Evolutionary conservation across 73 alveolate genomes (phyloP), one percentile per base, ranked within the genome.

Genomic region (Paramecium caudatum): DNA sequence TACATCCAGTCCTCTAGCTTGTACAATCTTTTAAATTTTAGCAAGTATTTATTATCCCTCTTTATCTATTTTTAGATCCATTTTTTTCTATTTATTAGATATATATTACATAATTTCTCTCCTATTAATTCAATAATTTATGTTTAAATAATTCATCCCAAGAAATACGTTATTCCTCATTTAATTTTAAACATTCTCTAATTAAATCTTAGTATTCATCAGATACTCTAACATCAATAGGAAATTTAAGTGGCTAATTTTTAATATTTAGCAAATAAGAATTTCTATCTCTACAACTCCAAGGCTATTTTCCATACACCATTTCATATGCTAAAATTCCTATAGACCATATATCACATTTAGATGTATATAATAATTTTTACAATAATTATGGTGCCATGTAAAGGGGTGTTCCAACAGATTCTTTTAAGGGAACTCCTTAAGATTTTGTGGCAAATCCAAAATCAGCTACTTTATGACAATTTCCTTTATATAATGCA

Each of bases 301-400:
- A 83, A 61, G 92, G 92, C 5, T 65, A 55, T 70, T 55, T 83
- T n/a, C 92, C 92, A 50, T 83, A 83, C 32, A 83, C 69, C 92
- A 83, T 83, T 37, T 83, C 92, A 61, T 83, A 83, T 8, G 82
- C 80, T 69, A 83, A 47, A 4, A 83, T 32, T 32, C 92, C 92
- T 32, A 83, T 70, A 8, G 85, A 55, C 92, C 92, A 83, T 30
- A 83, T 70, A 61, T 83, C 92, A 61, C 92, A 48, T 45, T 83
- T 83, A 8, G 86, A 46, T 10, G 92, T 55, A n/a, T 55, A 83
- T 19, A 47, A 10, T 0, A 46, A 16, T 61, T 48, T 70, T 32
- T 83, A 83, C 30, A 83, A 55, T 1, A 83, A 45, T 83, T 83
- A 17, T 55, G 92, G 85, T 25, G 92, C 45, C 92, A 83, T 83